A percentile compares a stretch with the other conserved stretches of the same genome.
Evolutionary conservation across 352 stramenopile genomes (phyloP).

Genomic region (Phytophthora agathidicida): DNA sequence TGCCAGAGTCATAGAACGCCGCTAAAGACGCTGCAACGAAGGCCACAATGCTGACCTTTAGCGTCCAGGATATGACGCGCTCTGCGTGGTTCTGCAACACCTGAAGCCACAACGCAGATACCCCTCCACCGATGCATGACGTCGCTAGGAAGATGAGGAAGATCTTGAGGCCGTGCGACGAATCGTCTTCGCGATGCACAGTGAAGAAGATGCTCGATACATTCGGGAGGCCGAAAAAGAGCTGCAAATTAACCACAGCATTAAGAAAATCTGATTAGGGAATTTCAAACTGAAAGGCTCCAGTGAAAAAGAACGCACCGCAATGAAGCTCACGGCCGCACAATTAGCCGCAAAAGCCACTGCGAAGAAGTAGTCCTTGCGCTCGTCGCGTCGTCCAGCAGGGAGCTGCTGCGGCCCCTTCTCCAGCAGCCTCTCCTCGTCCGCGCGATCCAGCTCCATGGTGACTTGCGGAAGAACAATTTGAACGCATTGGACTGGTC

Average conservation of each 20-base stretch:
- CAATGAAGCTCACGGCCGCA: constrained; percentile 54
- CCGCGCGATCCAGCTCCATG: constrained; percentile 71
- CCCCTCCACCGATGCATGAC: constrained; percentile 61
- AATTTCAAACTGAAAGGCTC: not conserved
- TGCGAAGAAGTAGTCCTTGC: constrained; percentile 73
- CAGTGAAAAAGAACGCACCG: constrained; percentile 38
- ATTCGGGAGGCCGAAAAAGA: constrained; percentile 79
- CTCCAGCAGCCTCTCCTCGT: constrained; percentile 65
- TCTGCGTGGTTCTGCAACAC: constrained; percentile 76
- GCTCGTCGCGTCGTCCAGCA: constrained; percentile 45
- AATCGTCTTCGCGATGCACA: constrained; percentile 54
- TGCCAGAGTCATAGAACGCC: constrained; percentile 74
- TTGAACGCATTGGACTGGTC: constrained; percentile 6
- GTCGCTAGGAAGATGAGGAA: constrained; percentile 73
- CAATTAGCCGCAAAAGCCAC: constrained; percentile 71
- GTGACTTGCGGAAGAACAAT: constrained; percentile 20
- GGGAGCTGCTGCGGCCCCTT: constrained; percentile 49
- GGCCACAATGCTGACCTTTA: constrained; percentile 66
- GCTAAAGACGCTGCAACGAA: constrained; percentile 54
- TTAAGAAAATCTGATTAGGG: constrained; percentile 24
- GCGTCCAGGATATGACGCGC: constrained; percentile 73
- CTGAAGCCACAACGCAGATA: constrained; percentile 81
- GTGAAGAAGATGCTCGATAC: constrained; percentile 83
- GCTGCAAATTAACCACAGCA: constrained; percentile 33
- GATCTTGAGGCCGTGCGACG: constrained; percentile 79